Evolutionary conservation across 805 yeast genomes (phyloP).

Genomic region (Kurtzmaniella fragi): DNA sequence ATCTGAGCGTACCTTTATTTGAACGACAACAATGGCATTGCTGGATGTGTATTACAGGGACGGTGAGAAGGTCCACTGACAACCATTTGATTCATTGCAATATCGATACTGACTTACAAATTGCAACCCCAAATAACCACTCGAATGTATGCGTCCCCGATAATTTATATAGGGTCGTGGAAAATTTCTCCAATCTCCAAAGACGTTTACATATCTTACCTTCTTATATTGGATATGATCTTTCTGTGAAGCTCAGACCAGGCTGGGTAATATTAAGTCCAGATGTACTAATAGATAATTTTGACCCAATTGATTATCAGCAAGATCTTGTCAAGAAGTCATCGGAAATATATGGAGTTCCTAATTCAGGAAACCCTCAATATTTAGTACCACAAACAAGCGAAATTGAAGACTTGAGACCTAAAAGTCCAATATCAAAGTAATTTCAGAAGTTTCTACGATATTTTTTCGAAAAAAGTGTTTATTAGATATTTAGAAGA

Average conservation of each 20-base stretch:
- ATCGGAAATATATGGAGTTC: constrained; percentile 7
- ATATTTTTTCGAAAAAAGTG: not conserved
- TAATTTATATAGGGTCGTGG: constrained; percentile 75
- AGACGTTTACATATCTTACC: constrained; percentile 85
- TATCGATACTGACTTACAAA: constrained; percentile 80
- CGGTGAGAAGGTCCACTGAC: constrained; percentile 82
- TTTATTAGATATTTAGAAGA: not conserved
- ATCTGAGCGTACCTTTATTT: constrained; percentile 33
- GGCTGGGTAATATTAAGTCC: constrained; percentile 95
- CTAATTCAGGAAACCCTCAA: constrained; percentile 20
- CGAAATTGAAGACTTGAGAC: constrained; percentile 78
- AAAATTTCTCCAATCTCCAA: constrained; percentile 79
- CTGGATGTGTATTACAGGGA: constrained; percentile 96
- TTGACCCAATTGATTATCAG: constrained; percentile 32
- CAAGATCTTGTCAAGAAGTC: constrained; percentile 29
- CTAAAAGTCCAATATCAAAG: constrained; percentile 60
- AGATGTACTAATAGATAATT: constrained; percentile 71
- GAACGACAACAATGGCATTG: constrained; percentile 91
- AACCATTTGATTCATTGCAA: constrained; percentile 85
- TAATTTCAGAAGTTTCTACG: too few relatives aligned
- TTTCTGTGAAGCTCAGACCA: constrained; percentile 60
- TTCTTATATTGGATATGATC: constrained; percentile 57
- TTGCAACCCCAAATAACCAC: constrained; percentile 18
- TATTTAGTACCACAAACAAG: constrained; percentile 55
- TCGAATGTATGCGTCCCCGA: constrained; percentile 46